Conservation (phyloP, 768 basidiomycete genomes). For the Chalciporus piperatus region DNA sequence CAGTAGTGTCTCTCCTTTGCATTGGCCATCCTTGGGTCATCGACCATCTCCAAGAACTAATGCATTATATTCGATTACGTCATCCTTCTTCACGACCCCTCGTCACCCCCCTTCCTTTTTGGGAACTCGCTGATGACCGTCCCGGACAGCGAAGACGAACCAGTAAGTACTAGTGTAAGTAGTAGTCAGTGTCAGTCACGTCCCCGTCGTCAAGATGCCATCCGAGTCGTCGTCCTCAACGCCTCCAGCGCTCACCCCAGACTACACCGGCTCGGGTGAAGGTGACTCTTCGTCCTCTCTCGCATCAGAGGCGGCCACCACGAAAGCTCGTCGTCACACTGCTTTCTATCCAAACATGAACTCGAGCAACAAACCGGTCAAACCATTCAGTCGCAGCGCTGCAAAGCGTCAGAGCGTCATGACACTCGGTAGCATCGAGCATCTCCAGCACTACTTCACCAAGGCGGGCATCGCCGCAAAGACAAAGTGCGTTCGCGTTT, state of each 20-base stretch:
- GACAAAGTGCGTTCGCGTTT: slow-evolving; percentile 56
- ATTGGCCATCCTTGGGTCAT: too few species aligned
- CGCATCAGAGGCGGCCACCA: slow-evolving; percentile 30
- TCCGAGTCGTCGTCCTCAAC: slow-evolving; percentile 40
- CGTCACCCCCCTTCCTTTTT: slow-evolving; percentile 8
- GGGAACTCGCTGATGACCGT: not conserved
- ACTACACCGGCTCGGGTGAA: slow-evolving; percentile 54
- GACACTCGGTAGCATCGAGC: slow-evolving; percentile 93
- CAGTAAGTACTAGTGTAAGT: too few species aligned
- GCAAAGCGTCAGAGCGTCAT: slow-evolving; percentile 93
- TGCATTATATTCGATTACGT: not conserved
- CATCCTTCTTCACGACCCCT: slow-evolving; percentile 6
- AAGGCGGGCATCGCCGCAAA: slow-evolving; percentile 78
- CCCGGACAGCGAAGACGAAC: not conserved
- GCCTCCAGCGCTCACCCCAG: slow-evolving; percentile 58
- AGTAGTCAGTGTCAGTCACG: too few species aligned
- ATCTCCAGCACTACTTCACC: slow-evolving; percentile 92
- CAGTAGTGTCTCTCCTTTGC: slow-evolving; percentile 77
- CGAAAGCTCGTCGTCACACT: slow-evolving; percentile 62
- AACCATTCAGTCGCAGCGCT: slow-evolving; percentile 86
- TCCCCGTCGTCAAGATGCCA: slow-evolving; percentile 20
- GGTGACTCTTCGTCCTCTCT: slow-evolving; percentile 23
- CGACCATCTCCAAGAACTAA: not conserved
- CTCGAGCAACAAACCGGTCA: slow-evolving; percentile 67
- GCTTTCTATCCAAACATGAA: slow-evolving; percentile 79